Evolutionary conservation across 2,329 filamentous ascomycete species (phyloP), one percentile per base, ranked within the genome.

Genomic region (Conoideocrella luteorostrata): DNA sequence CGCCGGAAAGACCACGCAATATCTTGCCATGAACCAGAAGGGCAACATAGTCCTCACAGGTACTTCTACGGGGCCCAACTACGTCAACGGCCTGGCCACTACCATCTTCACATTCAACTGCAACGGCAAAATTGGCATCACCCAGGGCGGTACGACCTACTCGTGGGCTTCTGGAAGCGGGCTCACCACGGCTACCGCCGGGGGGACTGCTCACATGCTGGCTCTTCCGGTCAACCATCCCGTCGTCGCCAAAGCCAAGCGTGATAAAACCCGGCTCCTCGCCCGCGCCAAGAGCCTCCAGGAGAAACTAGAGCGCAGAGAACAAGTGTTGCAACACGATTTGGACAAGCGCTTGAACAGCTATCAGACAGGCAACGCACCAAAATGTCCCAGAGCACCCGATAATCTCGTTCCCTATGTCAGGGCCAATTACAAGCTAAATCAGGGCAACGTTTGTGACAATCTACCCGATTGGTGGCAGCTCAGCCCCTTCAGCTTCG

Each of bases 41-140:
- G 39, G 39, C 11, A 18, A 15, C 4, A 17, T 41, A 12, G 30
- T 26, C 5, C 29, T 41, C 30, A 17, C 17, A 21, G 22, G 21
- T 30, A 6, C 4, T 4, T 13, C 11, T 10, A 18, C 11, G 15
- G n/a, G 7, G 10, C n/a, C 21, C 7, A 3, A 4, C 15, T 33
- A 33, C 22, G 15, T 10, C 6, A n/a, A 7, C 11, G 11, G 15
- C 2, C 39, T 41, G 4, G 4, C 7, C 29, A 41, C 39, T 22
- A 34, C n/a, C 11, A 41, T 35, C 18, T 41, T 41, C 30, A 21
- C 29, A n/a, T 7, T n/a, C 39, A 24, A 35, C 39, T 41, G 39
- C 39, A 22, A 34, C 10, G 39, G 39, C 22, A n/a, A n/a, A 10
- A 34, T 41, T 11, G 26, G 15, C 29, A 13, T 41, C 29, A 30